Evolutionary conservation across 23 red algal species (phyloP).

Genomic region (Gracilaria vermiculophylla): DNA sequence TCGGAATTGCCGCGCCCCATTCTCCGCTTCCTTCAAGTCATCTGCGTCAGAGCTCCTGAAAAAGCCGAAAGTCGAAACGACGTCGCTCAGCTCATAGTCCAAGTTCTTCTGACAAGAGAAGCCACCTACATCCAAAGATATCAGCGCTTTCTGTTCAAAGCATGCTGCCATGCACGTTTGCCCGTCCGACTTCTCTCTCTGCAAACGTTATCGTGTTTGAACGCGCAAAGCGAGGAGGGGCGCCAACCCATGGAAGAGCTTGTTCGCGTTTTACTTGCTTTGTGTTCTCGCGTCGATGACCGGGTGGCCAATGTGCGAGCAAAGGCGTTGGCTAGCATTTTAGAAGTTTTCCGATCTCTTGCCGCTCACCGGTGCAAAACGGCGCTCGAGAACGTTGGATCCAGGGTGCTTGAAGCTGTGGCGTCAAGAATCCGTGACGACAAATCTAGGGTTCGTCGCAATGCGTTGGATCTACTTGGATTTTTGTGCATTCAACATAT

Average conservation of each 20-base stretch:
- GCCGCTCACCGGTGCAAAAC: not conserved
- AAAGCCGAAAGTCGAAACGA: slow-evolving; percentile 11
- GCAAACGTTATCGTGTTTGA: not conserved
- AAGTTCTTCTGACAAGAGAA: not conserved
- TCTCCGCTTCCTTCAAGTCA: slow-evolving; percentile 25
- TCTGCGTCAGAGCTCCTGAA: slow-evolving; percentile 13
- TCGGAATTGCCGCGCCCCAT: not conserved
- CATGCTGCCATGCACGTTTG: not conserved
- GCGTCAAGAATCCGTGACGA: not conserved
- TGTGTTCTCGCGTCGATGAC: not conserved
- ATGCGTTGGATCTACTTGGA: slow-evolving; percentile 23
- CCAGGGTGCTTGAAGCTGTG: not conserved
- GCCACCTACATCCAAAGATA: not conserved
- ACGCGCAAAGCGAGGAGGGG: not conserved
- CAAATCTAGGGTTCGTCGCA: slow-evolving; percentile 44
- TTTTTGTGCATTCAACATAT: slow-evolving; percentile 5
- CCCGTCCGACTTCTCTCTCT: slow-evolving; percentile 11
- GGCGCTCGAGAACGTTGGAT: not conserved
- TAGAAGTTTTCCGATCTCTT: not conserved
- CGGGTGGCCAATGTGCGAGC: slow-evolving; percentile 36
- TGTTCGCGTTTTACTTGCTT: not conserved
- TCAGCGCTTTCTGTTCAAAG: slow-evolving; percentile 7
- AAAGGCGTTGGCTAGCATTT: slow-evolving; percentile 3
- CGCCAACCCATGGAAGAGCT: not conserved
- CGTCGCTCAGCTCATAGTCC: not conserved